Evolutionary conservation across 1,139 yeast genomes (phyloP), one percentile per base, ranked within the genome.

Genomic region (Debaryomyces sp.): DNA sequence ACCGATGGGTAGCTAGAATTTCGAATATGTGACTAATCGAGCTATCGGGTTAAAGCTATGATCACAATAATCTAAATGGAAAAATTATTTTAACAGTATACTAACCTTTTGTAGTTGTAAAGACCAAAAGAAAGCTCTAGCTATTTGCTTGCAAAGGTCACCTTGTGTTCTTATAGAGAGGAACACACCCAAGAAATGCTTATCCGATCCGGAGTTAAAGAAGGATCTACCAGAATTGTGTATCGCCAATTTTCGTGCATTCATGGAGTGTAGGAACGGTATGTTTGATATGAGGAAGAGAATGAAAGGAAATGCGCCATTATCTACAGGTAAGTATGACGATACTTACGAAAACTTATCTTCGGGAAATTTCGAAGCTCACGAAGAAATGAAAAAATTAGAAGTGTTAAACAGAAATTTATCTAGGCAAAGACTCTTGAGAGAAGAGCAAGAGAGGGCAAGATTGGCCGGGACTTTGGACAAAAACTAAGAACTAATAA

Each of bases 121-220:
- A 61, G 99, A 94, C 67, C 95, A 92, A 62, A 82, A 91, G 61
- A 89, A 83, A 60, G 96, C 96, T 13, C 90, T 94, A 53, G 98
- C 98, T 6, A 86, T 94, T 22, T 94, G 99, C 63, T 77, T 94
- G 44, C 99, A 94, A 66, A 78, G 97, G 64, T 91, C 98, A 5
- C 98, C 98, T 13, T 94, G 99, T 68, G 99, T 94, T 48, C 79
- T 94, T 73, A 80, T 94, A 36, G 89, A 94, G 54, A 77, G 99
- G 54, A 80, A 94, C 67, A 89, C 91, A 2, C 99, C 99, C 4
- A 87, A 89, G 55, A 86, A 90, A 52, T 94, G 99, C 64, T 69
- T 92, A 23, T 87, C 88, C 39, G 78, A 91, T 55, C 96, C 97
- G 1, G 87, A 86, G 54, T 77, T 94, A 43, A 77, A 85, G 49